These are phyloP conservation scores for Diplodia corticola DNA, from an alignment of 2,329 filamentous ascomycete species.

Conservation along the genomic window DNA sequence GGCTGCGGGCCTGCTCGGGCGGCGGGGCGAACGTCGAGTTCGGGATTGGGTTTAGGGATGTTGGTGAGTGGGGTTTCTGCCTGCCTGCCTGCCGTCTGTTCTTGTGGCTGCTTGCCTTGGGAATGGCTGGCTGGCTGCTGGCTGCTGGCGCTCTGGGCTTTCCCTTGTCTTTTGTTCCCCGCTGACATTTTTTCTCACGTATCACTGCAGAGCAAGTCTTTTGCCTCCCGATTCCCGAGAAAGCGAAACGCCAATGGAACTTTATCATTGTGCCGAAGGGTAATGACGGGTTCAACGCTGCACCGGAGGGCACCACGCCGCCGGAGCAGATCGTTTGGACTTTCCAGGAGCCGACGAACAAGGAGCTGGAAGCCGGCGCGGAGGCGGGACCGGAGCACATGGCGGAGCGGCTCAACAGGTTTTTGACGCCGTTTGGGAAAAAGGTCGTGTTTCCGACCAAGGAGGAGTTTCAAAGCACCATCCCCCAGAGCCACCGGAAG, in stretches of 20 bases:
- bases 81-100: too few relatives aligned
- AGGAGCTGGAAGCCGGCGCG: slow-evolving; percentile 45
- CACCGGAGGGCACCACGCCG: slow-evolving; percentile 41
- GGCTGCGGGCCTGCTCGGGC: slow-evolving; percentile 53
- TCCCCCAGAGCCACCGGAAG: slow-evolving; percentile 62
- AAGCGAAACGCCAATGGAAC: slow-evolving; percentile 62
- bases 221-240: slow-evolving; percentile 64
- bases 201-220: slow-evolving; percentile 53
- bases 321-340: slow-evolving; percentile 62
- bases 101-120: slow-evolving; percentile 4
- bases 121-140: too few relatives aligned
- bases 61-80: slow-evolving; percentile 42
- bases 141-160: not conserved
- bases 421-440: slow-evolving; percentile 48
- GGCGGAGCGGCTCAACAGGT: slow-evolving; percentile 49
- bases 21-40: slow-evolving; percentile 56
- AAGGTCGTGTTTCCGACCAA: slow-evolving; percentile 54
- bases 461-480: slow-evolving; percentile 60
- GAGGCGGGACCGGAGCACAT: slow-evolving; percentile 46
- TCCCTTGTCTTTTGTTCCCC: not conserved
- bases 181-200: slow-evolving; percentile 12
- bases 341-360: slow-evolving; percentile 54
- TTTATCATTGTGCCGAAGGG: slow-evolving; percentile 60
- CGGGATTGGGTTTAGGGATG: slow-evolving; percentile 50
- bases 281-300: slow-evolving; percentile 50